Conservation (phyloP, 352 stramenopile genomes). For the Chloridella minuta region DNA sequence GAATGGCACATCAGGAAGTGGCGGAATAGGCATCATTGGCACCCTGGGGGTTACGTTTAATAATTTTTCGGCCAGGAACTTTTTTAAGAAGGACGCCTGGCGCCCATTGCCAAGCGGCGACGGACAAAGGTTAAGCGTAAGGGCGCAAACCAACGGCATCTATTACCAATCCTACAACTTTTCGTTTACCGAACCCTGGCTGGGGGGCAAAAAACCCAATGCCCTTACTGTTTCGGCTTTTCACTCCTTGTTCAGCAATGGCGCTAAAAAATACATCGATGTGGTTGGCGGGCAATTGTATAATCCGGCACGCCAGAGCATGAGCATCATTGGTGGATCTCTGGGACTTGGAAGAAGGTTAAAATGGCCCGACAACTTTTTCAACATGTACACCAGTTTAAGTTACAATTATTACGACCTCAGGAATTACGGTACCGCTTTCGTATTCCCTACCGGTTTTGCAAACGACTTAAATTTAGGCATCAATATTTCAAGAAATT, state of each 20-base stretch:
- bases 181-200: neutral
- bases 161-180: neutral
- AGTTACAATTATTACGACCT: constrained; percentile 5
- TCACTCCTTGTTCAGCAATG: constrained; percentile 1
- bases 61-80: neutral
- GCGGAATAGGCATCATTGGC: neutral
- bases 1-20: neutral
- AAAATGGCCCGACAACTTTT: neutral
- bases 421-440: neutral
- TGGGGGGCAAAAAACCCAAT: neutral
- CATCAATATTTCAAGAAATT: neutral
- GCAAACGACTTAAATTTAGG: neutral
- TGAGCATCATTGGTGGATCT: neutral
- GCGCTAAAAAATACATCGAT: neutral
- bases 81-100: neutral
- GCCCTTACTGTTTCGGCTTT: neutral
- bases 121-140: neutral
- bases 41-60: neutral
- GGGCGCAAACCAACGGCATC: neutral
- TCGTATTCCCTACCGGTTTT: neutral
- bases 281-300: neutral
- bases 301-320: neutral
- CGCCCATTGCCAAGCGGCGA: neutral
- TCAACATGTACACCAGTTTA: neutral
- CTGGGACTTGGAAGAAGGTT: neutral